A percentile compares a stretch with the other conserved stretches of the same genome.
Evolutionary conservation across 257 asterid species (phyloP).

Genomic region (Gynochthodes officinalis): DNA sequence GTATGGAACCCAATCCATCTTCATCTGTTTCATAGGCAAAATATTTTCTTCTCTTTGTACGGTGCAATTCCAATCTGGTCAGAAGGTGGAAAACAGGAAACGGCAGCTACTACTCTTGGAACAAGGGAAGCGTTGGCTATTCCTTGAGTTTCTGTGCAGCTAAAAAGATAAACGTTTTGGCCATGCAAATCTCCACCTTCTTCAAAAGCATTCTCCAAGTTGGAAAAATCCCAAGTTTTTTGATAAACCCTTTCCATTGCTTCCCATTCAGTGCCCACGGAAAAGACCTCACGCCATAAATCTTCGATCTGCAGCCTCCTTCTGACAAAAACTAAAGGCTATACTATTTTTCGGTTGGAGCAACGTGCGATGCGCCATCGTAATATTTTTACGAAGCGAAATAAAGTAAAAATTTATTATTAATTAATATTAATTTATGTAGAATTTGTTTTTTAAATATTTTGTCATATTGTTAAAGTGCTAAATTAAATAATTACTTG

Average conservation of each 20-base stretch:
- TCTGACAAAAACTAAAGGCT: too few species aligned
- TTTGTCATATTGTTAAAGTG: too few species aligned
- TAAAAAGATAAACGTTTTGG: not conserved
- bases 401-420: too few species aligned
- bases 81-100: not conserved
- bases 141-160: not conserved
- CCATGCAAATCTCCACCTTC: not conserved
- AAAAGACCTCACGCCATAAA: not conserved
- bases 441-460: too few species aligned
- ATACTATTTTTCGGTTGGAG: too few species aligned
- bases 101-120: not conserved
- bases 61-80: not conserved
- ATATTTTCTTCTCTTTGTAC: not conserved
- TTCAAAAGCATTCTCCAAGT: not conserved
- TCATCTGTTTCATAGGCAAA: not conserved
- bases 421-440: too few species aligned
- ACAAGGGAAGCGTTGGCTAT: not conserved
- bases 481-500: too few species aligned
- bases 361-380: too few species aligned
- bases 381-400: too few species aligned
- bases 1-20: constrained; percentile 2
- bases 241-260: not conserved
- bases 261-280: constrained; percentile 1
- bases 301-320: not conserved
- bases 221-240: not conserved